phyloP scores from a whole-genome alignment of 306 rosid genomes.

The Alnus glutinosa region DNA sequence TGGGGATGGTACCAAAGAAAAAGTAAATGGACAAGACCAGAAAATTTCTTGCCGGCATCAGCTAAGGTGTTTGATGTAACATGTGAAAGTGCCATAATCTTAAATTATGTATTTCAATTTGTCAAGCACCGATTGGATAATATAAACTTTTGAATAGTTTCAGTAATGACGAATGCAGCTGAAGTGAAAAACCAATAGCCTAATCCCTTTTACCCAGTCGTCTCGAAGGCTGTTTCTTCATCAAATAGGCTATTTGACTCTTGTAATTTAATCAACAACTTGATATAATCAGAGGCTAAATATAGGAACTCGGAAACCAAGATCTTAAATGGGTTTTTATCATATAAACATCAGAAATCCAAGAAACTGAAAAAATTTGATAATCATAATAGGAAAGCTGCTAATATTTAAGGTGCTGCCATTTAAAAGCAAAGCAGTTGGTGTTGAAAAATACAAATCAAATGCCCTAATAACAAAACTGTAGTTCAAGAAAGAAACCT shows the following conservation, averaged over 20 bases:
- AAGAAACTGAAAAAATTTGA: no score
- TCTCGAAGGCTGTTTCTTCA: not conserved
- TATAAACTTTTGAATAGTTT: not conserved
- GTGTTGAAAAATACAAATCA: not conserved
- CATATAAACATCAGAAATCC: no score
- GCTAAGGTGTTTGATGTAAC: not conserved
- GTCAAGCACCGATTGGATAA: not conserved
- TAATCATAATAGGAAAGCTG: not conserved
- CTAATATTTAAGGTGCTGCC: not conserved
- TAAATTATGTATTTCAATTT: conserved; percentile 6
- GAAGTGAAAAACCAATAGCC: not conserved
- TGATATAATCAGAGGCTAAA: no score
- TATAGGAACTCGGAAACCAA: no score
- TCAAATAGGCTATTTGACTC: not conserved
- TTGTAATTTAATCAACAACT: no score
- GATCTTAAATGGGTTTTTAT: no score
- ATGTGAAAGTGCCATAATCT: not conserved
- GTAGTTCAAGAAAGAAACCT: conserved; percentile 3
- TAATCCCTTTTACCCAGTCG: not conserved
- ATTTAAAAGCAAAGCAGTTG: not conserved
- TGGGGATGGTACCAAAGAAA: not conserved
- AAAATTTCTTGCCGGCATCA: not conserved
- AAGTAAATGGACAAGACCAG: not conserved
- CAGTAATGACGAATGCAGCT: no score
- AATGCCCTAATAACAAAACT: not conserved